Base-by-base conservation (phyloP, 73 alveolate species). In the Diophrys sp. region DNA sequence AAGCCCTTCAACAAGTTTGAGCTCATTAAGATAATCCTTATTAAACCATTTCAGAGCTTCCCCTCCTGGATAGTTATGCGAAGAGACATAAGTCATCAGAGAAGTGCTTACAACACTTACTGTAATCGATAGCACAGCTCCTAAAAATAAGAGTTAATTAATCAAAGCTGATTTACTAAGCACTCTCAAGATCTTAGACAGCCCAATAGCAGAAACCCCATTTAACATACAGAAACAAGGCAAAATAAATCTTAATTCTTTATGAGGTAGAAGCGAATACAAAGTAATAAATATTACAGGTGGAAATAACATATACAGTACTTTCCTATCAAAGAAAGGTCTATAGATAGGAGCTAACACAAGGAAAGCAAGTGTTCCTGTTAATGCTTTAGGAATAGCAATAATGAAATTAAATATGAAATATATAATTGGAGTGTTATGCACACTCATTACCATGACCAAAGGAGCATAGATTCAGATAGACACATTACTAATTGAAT, bases 21-120 rank as follows among this genome's bases (percentile, higher is more conserved):
- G 56, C 62, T 67, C 56, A 0, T 75, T 57, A 25, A 30, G 54
- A 33, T 55, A 70, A 26, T 79, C 62, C 31, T 56, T 56, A 56
- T 86, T 86, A 70, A 86, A 86, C 55, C 67, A 55, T 54, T 44
- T 33, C 23, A 86, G 29, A 8, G 94, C 94, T 14, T 77, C 71
- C 0, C 97, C 97, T 0, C 97, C 97, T 5, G 97, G 97, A 57
- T 90, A 90, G 81, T 90, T 90, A 54, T 31, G 18, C 28, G 55
- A 56, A 70, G 90, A 77, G 32, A 85, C 86, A 53, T 67, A 74
- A 67, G 85, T 78, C 54, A 79, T 72, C 29, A 85, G 86, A 33
- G 33, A 1, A 26, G 86, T 14, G 67, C 30, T 68, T 25, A 32
- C 34, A 2, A 81, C 33, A 18, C 78, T 14, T 2, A 14, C 73